phyloP scores from a whole-genome alignment of 108 stramenopile species.

The Nannochloropsis salina region DNA sequence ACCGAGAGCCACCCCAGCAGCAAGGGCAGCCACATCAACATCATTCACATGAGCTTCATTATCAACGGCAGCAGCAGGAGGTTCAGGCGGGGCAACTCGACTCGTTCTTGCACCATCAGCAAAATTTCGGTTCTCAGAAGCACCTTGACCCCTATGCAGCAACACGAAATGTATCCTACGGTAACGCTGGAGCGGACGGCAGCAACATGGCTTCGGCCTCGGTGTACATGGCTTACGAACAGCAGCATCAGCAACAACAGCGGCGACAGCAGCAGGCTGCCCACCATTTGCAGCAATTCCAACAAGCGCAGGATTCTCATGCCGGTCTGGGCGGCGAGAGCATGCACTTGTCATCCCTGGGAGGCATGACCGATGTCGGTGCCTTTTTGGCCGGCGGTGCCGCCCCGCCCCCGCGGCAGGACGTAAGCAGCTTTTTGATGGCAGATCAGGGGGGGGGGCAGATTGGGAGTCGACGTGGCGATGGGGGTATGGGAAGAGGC shows the following conservation, averaged over 20 bases:
- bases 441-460: background rate
- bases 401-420: background rate
- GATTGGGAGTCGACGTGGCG: background rate
- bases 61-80: background rate
- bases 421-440: background rate
- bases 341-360: background rate
- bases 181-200: background rate
- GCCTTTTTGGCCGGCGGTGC: background rate
- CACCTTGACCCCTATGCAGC: conserved; percentile 5
- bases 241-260: background rate
- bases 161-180: background rate
- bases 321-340: background rate
- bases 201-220: background rate
- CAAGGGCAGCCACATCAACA: background rate
- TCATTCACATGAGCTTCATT: too few relatives aligned
- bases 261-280: background rate
- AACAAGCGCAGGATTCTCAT: background rate
- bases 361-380: background rate
- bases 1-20: background rate
- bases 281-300: background rate
- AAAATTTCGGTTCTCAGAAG: background rate
- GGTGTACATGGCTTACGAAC: background rate
- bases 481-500: background rate
- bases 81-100: too few relatives aligned
- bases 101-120: background rate